Conservation (phyloP, 805 yeast species). For the Yamadazyma tumulicola region DNA sequence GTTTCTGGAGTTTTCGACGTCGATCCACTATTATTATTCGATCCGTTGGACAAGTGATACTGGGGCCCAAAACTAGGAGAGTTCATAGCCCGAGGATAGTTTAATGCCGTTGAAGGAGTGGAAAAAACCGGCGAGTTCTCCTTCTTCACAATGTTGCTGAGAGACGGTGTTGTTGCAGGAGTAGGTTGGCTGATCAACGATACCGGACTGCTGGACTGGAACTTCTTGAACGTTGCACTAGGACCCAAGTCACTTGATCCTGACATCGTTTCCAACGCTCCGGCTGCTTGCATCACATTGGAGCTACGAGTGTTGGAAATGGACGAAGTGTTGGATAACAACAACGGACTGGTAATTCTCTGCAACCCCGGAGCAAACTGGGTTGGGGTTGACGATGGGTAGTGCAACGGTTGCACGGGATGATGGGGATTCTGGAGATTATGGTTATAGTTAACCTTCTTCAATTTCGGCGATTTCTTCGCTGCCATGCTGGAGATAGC, state of each 20-base stretch:
- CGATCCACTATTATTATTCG: neutral
- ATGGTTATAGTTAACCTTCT: constrained; percentile 11
- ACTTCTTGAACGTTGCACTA: constrained; percentile 38
- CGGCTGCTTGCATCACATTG: constrained; percentile 30
- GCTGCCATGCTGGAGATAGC: neutral
- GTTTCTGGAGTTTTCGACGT: constrained; percentile 9
- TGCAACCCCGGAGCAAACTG: constrained; percentile 65
- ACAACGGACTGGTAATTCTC: constrained; percentile 61
- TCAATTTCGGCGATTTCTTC: constrained; percentile 12
- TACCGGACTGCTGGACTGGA: constrained; percentile 14
- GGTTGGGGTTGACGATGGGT: constrained; percentile 67
- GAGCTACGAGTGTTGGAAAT: constrained; percentile 37
- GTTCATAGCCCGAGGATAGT: constrained; percentile 12
- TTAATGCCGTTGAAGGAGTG: constrained; percentile 37
- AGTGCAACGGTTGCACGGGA: constrained; percentile 55
- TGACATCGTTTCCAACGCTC: constrained; percentile 43
- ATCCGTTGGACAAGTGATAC: constrained; percentile 20
- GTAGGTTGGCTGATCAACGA: constrained; percentile 27
- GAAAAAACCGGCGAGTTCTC: constrained; percentile 20
- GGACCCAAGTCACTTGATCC: constrained; percentile 37
- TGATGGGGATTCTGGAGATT: constrained; percentile 16
- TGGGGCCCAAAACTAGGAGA: constrained; percentile 49
- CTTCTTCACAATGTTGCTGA: constrained; percentile 10
- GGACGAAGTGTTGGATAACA: constrained; percentile 50
- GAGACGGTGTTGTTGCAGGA: neutral